Evolutionary conservation across 2,329 filamentous ascomycete genomes (phyloP).

Genomic region (Pyrenochaeta sp.): DNA sequence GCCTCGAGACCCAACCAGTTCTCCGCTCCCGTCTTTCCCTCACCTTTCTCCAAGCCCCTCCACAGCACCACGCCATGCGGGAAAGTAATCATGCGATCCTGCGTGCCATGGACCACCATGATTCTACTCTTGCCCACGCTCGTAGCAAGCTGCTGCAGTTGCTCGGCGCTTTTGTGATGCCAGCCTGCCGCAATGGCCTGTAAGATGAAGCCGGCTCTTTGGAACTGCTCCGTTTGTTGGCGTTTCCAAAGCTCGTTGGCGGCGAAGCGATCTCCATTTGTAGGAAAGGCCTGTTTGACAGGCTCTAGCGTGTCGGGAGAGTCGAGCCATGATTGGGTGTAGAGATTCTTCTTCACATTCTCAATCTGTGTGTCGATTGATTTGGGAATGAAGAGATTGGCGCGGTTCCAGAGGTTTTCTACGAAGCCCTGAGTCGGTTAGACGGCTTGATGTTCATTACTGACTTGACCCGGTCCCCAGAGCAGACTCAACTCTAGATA

Average conservation of each 20-base stretch:
- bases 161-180: constrained; percentile 76
- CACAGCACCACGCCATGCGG: constrained; percentile 75
- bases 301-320: constrained; percentile 63
- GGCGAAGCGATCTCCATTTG: constrained; percentile 82
- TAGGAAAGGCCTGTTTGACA: constrained; percentile 66
- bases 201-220: constrained; percentile 72
- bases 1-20: constrained; percentile 44
- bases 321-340: constrained; percentile 69
- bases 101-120: constrained; percentile 77
- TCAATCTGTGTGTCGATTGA: constrained; percentile 71
- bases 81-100: constrained; percentile 80
- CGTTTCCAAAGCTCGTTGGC: constrained; percentile 81
- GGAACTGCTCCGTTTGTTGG: constrained; percentile 67
- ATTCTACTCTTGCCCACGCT: constrained; percentile 77
- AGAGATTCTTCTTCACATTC: constrained; percentile 72
- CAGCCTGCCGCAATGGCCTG: constrained; percentile 82
- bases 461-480: too few species aligned
- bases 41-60: constrained; percentile 68
- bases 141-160: constrained; percentile 73
- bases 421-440: constrained; percentile 60
- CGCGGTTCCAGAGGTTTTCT: constrained; percentile 68
- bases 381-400: constrained; percentile 72
- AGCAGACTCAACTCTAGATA: background rate
- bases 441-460: constrained; percentile 33
- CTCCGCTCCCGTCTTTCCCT: constrained; percentile 43